Conservation (phyloP, 2,329 filamentous ascomycete genomes). For the Laburnicola sp. region DNA sequence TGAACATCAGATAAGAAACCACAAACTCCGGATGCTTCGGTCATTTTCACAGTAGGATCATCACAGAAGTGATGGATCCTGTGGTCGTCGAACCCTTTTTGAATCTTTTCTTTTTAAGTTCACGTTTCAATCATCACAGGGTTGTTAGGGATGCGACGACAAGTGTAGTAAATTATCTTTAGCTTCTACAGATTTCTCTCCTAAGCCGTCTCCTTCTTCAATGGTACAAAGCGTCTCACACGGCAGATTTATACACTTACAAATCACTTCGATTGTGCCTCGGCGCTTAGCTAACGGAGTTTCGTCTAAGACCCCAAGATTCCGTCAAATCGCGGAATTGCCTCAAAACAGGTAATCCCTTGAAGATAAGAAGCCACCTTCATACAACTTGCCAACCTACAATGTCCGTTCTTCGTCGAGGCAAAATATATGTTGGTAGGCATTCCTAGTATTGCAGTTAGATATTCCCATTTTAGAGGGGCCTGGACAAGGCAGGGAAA, state of each 20-base stretch:
- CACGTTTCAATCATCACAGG: background rate
- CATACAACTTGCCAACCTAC: background rate
- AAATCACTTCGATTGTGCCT: background rate
- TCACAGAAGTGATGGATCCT: background rate
- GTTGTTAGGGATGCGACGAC: background rate
- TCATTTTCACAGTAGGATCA: background rate
- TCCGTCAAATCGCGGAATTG: background rate
- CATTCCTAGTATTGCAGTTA: background rate
- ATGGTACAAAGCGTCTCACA: background rate
- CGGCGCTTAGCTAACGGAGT: background rate
- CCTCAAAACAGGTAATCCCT: background rate
- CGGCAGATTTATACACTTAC: background rate
- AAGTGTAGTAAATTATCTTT: constrained; percentile 1
- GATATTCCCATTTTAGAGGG: background rate
- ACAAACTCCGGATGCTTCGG: background rate
- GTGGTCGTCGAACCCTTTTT: background rate
- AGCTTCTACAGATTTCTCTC: background rate
- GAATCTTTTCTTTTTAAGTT: too few relatives aligned
- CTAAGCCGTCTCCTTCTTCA: background rate
- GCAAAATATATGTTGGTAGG: background rate
- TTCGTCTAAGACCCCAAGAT: background rate
- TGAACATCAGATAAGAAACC: background rate
- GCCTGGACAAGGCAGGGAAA: background rate
- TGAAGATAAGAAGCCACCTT: background rate
- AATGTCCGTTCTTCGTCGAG: background rate